phyloP scores from a whole-genome alignment of 495 filamentous ascomycete species.

The Astrocystis sublimbata region DNA sequence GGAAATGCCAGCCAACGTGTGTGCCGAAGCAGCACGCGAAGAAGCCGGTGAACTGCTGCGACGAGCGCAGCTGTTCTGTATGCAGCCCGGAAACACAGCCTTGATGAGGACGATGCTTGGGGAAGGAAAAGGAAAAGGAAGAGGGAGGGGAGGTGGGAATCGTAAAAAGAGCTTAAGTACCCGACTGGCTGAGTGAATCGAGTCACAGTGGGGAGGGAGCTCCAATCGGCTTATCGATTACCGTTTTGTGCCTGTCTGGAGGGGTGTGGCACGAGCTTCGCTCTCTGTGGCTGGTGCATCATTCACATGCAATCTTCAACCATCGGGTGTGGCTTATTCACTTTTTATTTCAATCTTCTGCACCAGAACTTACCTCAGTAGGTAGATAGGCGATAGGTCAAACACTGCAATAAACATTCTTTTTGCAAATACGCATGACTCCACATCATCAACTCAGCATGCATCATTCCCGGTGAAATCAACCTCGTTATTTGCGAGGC shows the following conservation, averaged over 20 bases:
- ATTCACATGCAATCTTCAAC: background rate
- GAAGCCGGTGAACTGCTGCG: constrained; percentile 37
- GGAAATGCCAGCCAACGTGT: constrained; percentile 33
- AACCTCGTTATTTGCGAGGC: background rate
- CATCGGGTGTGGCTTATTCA: background rate
- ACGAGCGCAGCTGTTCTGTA: constrained; percentile 61
- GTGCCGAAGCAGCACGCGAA: constrained; percentile 29
- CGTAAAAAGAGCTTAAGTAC: constrained; percentile 15
- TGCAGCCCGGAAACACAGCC: constrained; percentile 99
- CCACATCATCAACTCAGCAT: constrained; percentile 12
- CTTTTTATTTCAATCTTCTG: background rate
- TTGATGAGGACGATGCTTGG: constrained; percentile 91
- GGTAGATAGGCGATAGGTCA: too few relatives aligned
- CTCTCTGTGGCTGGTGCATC: background rate
- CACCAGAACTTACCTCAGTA: background rate
- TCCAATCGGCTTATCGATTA: constrained; percentile 33
- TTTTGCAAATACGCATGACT: background rate
- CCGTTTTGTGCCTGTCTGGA: constrained; percentile 10
- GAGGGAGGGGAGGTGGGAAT: constrained; percentile 24
- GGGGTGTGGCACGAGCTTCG: constrained; percentile 21
- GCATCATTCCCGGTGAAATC: constrained; percentile 23
- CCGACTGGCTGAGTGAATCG: too few relatives aligned
- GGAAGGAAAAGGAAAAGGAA: constrained; percentile 39
- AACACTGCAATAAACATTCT: background rate
- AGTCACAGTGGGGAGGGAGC: constrained; percentile 31